These are phyloP conservation scores for Linaria vulgaris DNA, from an alignment of 257 asterid species.

Conservation along the genomic window DNA sequence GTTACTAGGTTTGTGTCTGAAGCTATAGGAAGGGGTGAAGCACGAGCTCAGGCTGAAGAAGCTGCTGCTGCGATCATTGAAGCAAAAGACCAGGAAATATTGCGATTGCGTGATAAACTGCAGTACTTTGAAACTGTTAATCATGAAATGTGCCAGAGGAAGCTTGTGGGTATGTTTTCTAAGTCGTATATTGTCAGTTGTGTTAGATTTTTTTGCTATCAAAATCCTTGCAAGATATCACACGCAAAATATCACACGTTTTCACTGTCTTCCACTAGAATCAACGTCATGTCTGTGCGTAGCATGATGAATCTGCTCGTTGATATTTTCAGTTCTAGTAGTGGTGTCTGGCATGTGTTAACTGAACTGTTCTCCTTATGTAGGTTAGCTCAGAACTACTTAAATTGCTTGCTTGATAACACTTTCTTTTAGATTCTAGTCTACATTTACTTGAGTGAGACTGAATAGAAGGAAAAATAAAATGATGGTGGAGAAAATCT, in stretches of 20 bases:
- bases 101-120: conserved; percentile 66
- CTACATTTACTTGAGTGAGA: too few species aligned
- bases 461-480: too few species aligned
- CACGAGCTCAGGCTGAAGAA: conserved; percentile 75
- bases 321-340: too few species aligned
- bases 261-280: background rate
- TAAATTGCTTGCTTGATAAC: too few species aligned
- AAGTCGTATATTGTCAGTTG: background rate
- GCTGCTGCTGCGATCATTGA: conserved; percentile 53
- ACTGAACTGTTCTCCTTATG: too few species aligned
- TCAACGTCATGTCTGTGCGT: background rate
- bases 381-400: too few species aligned
- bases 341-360: too few species aligned
- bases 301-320: background rate
- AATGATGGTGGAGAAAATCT: too few species aligned
- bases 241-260: background rate
- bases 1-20: conserved; percentile 66
- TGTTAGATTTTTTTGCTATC: background rate
- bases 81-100: conserved; percentile 73
- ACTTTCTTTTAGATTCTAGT: too few species aligned
- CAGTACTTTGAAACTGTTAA: conserved; percentile 83
- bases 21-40: conserved; percentile 69
- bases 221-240: background rate
- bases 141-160: conserved; percentile 89
- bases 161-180: conserved; percentile 70